Percentiles rank a stretch among this genome's conserved stretches.
phyloP scores from a whole-genome alignment of 495 filamentous ascomycete species.

The Aspergillus olivimuriae region DNA sequence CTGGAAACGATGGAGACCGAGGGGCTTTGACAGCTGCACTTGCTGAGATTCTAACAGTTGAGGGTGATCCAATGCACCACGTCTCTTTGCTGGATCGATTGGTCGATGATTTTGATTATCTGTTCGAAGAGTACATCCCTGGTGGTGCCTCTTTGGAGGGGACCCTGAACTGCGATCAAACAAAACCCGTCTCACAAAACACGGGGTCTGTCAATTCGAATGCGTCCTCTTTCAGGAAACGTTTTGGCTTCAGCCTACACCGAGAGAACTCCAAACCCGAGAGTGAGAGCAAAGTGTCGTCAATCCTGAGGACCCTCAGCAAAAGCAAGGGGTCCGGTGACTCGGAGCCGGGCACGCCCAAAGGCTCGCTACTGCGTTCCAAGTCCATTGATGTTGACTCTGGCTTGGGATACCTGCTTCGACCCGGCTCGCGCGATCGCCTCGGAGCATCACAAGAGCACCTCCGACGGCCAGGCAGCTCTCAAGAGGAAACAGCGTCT shows the following conservation, averaged over 20 bases:
- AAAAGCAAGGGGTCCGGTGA: conserved; percentile 65
- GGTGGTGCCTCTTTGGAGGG: conserved; percentile 37
- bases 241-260: conserved; percentile 71
- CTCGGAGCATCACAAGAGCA: conserved; percentile 44
- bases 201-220: conserved; percentile 60
- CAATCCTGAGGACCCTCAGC: conserved; percentile 83
- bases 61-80: conserved; percentile 72
- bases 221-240: conserved; percentile 76
- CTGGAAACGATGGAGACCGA: conserved; percentile 86
- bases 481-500: conserved; percentile 34
- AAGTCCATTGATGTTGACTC: conserved; percentile 73
- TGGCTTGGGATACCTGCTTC: conserved; percentile 41
- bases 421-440: conserved; percentile 63
- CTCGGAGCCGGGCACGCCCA: conserved; percentile 50
- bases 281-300: conserved; percentile 61
- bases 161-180: conserved; percentile 40
- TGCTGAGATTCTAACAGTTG: conserved; percentile 75
- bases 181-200: conserved; percentile 39
- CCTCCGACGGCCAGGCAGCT: conserved; percentile 41
- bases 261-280: conserved; percentile 68
- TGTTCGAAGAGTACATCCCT: conserved; percentile 68
- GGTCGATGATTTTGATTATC: conserved; percentile 82
- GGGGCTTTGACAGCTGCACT: conserved; percentile 87
- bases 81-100: conserved; percentile 87
- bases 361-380: conserved; percentile 62